Conservation (phyloP, 2,329 filamentous ascomycete genomes). For the Sporothrix curviconia region DNA sequence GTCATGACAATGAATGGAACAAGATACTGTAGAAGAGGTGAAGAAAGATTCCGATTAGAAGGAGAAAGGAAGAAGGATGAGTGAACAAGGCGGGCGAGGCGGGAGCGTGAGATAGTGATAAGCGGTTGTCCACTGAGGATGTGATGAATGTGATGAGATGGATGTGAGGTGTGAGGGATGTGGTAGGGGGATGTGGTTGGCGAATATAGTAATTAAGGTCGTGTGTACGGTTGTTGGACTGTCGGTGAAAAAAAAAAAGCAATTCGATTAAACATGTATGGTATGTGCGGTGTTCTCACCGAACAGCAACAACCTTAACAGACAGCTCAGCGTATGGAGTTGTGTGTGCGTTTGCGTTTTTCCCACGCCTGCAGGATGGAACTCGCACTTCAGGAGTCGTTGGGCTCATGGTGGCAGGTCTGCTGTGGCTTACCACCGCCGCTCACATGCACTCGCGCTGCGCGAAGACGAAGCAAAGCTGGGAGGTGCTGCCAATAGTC, state of each 20-base stretch:
- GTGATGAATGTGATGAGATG: neutral
- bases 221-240: too few species aligned
- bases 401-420: slow-evolving; percentile 45
- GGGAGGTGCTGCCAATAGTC: slow-evolving; percentile 80
- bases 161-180: neutral
- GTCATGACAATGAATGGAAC: slow-evolving; percentile 4
- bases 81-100: too few species aligned
- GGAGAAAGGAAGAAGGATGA: neutral
- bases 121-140: too few species aligned
- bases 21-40: neutral
- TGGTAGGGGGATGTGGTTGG: neutral
- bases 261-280: slow-evolving; percentile 6
- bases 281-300: slow-evolving; percentile 2
- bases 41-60: neutral
- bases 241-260: too few species aligned
- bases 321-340: neutral
- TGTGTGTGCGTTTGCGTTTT: slow-evolving; percentile 26
- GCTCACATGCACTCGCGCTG: slow-evolving; percentile 32
- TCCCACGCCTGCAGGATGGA: slow-evolving; percentile 30
- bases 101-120: too few species aligned
- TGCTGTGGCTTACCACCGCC: slow-evolving; percentile 42
- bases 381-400: slow-evolving; percentile 40
- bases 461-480: slow-evolving; percentile 47
- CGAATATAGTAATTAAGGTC: neutral
- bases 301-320: slow-evolving; percentile 9